phyloP scores from a whole-genome alignment of 345 rosid genomes.

The Citrus cavaleriei region DNA sequence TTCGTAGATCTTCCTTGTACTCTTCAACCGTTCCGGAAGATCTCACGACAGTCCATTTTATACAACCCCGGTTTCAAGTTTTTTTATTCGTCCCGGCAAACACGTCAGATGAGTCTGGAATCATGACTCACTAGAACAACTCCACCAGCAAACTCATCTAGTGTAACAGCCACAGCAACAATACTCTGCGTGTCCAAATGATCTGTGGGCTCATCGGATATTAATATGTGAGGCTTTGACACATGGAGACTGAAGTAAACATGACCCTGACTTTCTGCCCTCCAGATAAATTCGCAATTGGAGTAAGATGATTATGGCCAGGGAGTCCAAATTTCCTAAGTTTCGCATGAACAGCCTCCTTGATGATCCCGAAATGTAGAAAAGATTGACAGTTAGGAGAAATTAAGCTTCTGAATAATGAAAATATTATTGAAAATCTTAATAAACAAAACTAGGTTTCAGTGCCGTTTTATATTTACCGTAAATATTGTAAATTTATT shows the following conservation, averaged over 20 bases:
- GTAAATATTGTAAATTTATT: too few species aligned
- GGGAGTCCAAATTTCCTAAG: slow-evolving; percentile 91
- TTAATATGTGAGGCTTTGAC: slow-evolving; percentile 73
- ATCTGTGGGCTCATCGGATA: neutral
- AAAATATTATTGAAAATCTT: too few species aligned
- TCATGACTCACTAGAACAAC: slow-evolving; percentile 94
- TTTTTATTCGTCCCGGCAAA: slow-evolving; percentile 75
- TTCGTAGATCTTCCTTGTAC: slow-evolving; percentile 77
- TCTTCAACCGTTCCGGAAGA: slow-evolving; percentile 70
- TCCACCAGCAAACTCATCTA: slow-evolving; percentile 88
- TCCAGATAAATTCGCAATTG: slow-evolving; percentile 76
- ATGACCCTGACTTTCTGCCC: slow-evolving; percentile 79
- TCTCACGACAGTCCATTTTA: slow-evolving; percentile 41
- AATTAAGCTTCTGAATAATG: too few species aligned
- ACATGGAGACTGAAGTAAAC: slow-evolving; percentile 86
- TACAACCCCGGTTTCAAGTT: slow-evolving; percentile 81
- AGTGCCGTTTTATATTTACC: too few species aligned
- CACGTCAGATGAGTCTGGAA: slow-evolving; percentile 81
- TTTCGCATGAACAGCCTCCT: slow-evolving; percentile 93
- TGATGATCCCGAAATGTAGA: too few species aligned
- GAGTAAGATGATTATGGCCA: slow-evolving; percentile 81
- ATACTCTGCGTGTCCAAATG: slow-evolving; percentile 96
- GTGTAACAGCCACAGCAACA: slow-evolving; percentile 73
- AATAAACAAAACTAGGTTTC: too few species aligned
- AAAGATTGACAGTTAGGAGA: too few species aligned